Base-by-base conservation (phyloP, 1,284 basidiomycete species). In the Salmacisia buchloeana region DNA sequence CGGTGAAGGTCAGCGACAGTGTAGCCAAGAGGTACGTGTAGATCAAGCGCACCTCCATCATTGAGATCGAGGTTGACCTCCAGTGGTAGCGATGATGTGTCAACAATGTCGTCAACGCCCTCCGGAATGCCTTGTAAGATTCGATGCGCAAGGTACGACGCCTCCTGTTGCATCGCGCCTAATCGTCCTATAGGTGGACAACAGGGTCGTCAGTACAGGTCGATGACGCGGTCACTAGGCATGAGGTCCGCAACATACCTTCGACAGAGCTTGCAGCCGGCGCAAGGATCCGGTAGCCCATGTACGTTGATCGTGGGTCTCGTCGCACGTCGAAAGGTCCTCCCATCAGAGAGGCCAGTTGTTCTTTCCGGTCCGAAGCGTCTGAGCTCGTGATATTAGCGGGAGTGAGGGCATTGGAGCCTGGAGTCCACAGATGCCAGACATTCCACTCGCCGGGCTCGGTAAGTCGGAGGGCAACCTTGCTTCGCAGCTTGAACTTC, bases 41-140 rank as follows among this genome's bases (percentile, higher is more conserved):
- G 39, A 3, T 49, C 4, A 13, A 13, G 83, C 89, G 83, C 74
- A 94, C 92, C 82, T 76, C 87, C 94, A 64, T 91, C 89, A 88
- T 96, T 96, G 59, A 90, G 83, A 79, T 98, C 94, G 71, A 97
- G 82, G 79, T 93, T 93, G 25, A 89, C 92, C 70, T 98, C 94
- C 82, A 97, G 88, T 1, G 96, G 96, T 64, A 97, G 87, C 0
- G 90, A 86, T 2, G 88, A 85, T 69, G 86, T 84, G 18, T 90
- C 87, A 1, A 85, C 82, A 2, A 97, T 89, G 73, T 98, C 94
- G 0, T 81, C 77, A 1, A 83, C 82, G 2, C 93, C 93, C 82
- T 98, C 96, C 0, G 93, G 91, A 1, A 98, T 88, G 7, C 92
- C 93, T 60, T 87, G 86, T 10, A 87, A 58, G 69, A 93, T 89